Conservation (phyloP, 345 rosid species). For the Salix caprea region DNA sequence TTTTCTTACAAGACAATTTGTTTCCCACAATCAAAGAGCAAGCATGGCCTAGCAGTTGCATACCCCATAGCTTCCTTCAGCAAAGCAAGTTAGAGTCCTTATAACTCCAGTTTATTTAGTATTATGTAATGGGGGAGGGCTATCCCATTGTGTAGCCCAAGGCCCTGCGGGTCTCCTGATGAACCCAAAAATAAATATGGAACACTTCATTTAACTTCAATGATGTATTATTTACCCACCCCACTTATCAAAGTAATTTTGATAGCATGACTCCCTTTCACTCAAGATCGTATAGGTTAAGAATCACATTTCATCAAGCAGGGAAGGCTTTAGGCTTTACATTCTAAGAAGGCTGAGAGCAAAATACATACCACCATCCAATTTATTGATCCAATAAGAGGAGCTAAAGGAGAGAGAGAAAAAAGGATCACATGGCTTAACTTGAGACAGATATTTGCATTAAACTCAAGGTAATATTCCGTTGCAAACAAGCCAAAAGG, state of each 20-base stretch:
- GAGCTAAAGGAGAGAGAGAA: neutral
- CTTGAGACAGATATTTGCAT: neutral
- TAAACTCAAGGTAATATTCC: neutral
- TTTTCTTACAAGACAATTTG: neutral
- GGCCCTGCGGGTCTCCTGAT: too few relatives aligned
- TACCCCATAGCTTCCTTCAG: too few relatives aligned
- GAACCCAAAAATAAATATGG: neutral
- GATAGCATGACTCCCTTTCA: neutral
- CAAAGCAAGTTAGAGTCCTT: too few relatives aligned
- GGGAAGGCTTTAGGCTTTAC: neutral
- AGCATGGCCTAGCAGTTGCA: too few relatives aligned
- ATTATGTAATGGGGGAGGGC: too few relatives aligned
- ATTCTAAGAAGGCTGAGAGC: neutral
- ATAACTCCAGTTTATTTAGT: too few relatives aligned
- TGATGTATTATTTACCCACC: neutral
- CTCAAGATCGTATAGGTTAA: neutral
- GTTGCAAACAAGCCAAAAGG: neutral
- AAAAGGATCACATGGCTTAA: neutral
- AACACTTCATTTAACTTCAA: neutral
- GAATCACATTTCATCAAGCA: neutral
- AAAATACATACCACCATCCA: slow-evolving; percentile 7
- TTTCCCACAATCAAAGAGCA: neutral
- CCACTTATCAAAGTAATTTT: neutral
- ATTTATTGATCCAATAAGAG: neutral
- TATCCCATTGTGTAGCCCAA: too few relatives aligned